A percentile compares a stretch with the other conserved stretches of the same genome.
Conservation (phyloP, 345 rosid species). For the Luvunga scandens region DNA sequence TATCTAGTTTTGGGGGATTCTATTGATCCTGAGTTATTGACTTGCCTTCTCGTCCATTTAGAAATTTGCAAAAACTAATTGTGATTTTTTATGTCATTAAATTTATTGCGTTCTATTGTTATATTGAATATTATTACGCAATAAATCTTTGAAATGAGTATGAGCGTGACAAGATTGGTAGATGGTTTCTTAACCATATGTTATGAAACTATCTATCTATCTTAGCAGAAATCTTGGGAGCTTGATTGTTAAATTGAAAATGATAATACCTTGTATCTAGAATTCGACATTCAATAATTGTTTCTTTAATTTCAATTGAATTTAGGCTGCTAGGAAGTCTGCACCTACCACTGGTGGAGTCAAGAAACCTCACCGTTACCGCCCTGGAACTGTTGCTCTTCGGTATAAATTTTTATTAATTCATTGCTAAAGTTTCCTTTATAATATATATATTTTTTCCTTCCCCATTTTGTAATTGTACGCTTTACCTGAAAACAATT, state of each 20-base stretch:
- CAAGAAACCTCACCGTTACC: slow-evolving; percentile 60
- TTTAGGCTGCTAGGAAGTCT: slow-evolving; percentile 56
- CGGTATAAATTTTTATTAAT: slow-evolving; percentile 18
- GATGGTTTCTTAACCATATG: neutral
- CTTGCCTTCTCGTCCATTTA: neutral
- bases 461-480: neutral
- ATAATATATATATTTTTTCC: too few species aligned
- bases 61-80: neutral
- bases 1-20: neutral
- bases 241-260: neutral
- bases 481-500: neutral
- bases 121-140: neutral
- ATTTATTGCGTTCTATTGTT: neutral
- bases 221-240: neutral
- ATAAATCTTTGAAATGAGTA: neutral
- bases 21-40: neutral
- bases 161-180: neutral
- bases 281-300: neutral
- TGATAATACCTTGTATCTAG: too few species aligned
- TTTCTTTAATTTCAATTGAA: neutral
- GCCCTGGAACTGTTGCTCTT: slow-evolving; percentile 61
- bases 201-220: neutral
- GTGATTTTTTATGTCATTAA: neutral
- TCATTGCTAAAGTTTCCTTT: neutral
- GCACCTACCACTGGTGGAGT: slow-evolving; percentile 68